Evolutionary conservation across 257 asterid genomes (phyloP).

Genomic region (Anisodus acutangulus): DNA sequence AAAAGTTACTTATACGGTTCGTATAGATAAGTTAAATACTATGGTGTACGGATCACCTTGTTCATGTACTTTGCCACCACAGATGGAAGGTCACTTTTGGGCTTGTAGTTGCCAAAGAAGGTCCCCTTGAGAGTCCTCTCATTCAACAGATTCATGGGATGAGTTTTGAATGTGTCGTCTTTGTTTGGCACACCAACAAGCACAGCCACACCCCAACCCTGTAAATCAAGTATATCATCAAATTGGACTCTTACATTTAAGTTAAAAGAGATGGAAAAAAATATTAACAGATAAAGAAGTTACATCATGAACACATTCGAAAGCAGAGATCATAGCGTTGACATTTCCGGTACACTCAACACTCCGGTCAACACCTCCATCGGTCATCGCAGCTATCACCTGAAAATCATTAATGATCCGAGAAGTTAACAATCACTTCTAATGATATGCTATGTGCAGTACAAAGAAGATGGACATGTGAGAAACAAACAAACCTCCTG

Average conservation of each 20-base stretch:
- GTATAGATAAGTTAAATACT: neutral
- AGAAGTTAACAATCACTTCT: neutral
- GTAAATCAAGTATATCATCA: neutral
- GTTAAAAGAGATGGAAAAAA: neutral
- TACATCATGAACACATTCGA: constrained; percentile 95
- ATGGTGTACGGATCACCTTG: constrained; percentile 46
- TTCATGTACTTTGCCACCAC: constrained; percentile 79
- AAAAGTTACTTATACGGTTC: neutral
- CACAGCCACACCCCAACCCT: constrained; percentile 98
- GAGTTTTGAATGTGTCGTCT: constrained; percentile 72
- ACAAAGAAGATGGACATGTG: neutral
- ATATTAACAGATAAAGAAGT: neutral
- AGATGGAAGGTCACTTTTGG: constrained; percentile 66
- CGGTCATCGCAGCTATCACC: constrained; percentile 81
- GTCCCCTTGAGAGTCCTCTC: constrained; percentile 92
- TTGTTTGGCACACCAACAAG: constrained; percentile 89
- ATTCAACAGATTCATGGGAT: constrained; percentile 65
- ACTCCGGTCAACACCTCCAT: constrained; percentile 88
- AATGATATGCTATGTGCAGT: neutral
- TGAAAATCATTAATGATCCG: constrained; percentile 27
- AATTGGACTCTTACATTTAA: neutral
- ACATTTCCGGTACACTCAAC: constrained; percentile 81
- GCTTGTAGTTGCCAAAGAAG: constrained; percentile 87
- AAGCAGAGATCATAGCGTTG: constrained; percentile 87
- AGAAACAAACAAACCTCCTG: constrained; percentile 53